A percentile compares a stretch with the other conserved stretches of the same genome.
phyloP scores from a whole-genome alignment of 2,329 filamentous ascomycete species.

The Ophiostoma sp. region DNA sequence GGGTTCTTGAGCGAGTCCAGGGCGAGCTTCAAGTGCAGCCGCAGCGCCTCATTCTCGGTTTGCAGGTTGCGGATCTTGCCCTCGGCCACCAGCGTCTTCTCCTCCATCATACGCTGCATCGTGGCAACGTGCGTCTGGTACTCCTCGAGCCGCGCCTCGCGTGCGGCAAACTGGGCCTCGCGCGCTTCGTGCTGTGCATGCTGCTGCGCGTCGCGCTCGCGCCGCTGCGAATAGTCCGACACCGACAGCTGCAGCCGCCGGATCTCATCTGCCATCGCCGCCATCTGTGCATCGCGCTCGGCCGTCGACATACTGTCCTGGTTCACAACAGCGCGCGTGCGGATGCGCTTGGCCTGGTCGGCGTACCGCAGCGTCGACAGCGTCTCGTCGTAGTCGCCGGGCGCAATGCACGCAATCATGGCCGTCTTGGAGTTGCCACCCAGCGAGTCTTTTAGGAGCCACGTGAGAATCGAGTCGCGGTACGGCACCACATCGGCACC shows the following conservation, averaged over 20 bases:
- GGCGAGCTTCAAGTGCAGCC: slow-evolving; percentile 81
- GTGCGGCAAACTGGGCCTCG: slow-evolving; percentile 57
- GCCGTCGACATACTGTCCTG: slow-evolving; percentile 90
- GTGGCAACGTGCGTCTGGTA: slow-evolving; percentile 85
- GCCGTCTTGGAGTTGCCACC: slow-evolving; percentile 97
- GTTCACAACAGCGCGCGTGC: slow-evolving; percentile 89
- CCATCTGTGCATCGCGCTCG: slow-evolving; percentile 88
- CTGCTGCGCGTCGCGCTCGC: slow-evolving; percentile 66
- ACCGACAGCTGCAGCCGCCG: slow-evolving; percentile 73
- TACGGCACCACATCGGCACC: slow-evolving; percentile 74
- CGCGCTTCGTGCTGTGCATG: slow-evolving; percentile 40
- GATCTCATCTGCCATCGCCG: slow-evolving; percentile 93
- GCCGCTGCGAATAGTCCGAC: slow-evolving; percentile 56
- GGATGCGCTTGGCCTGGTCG: slow-evolving; percentile 95
- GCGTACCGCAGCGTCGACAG: slow-evolving; percentile 93
- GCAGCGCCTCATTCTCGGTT: slow-evolving; percentile 83
- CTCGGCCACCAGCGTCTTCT: slow-evolving; percentile 81
- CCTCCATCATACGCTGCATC: slow-evolving; percentile 96
- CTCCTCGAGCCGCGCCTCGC: slow-evolving; percentile 82
- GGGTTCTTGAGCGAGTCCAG: slow-evolving; percentile 85
- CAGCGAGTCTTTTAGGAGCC: slow-evolving; percentile 91
- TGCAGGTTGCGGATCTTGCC: slow-evolving; percentile 88
- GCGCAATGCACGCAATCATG: slow-evolving; percentile 97
- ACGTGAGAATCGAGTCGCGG: slow-evolving; percentile 74
- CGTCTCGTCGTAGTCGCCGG: slow-evolving; percentile 94